Evolutionary conservation across 805 yeast genomes (phyloP).

Genomic region (Pichia deserticola): DNA sequence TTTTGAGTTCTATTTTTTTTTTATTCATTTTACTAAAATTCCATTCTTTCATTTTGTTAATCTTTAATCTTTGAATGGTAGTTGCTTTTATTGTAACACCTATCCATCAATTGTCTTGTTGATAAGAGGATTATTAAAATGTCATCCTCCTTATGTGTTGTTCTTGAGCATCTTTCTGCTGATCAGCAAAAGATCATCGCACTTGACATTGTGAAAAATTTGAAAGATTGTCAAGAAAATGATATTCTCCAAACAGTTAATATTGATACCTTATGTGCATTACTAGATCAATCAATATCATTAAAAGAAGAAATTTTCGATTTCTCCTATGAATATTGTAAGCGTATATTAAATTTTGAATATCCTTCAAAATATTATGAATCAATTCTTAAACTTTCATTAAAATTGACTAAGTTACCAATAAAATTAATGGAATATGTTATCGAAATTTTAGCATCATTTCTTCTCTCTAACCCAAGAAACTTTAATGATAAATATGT

Average conservation of each 20-base stretch:
- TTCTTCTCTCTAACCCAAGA: constrained; percentile 10
- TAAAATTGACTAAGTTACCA: constrained; percentile 26
- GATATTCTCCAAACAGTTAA: constrained; percentile 3
- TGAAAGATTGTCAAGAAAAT: background rate
- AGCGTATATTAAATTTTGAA: constrained; percentile 1
- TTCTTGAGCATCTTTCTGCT: constrained; percentile 7
- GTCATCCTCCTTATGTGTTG: constrained; percentile 4
- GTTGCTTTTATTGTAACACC: too few species aligned
- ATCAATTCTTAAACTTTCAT: constrained; percentile 18
- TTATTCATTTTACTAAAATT: too few species aligned
- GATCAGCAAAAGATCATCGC: constrained; percentile 10
- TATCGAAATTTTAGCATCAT: constrained; percentile 3
- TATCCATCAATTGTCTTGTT: too few species aligned
- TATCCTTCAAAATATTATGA: constrained; percentile 2
- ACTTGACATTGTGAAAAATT: constrained; percentile 3
- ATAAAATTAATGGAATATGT: constrained; percentile 8
- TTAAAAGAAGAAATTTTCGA: constrained; percentile 5
- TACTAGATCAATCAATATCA: constrained; percentile 9
- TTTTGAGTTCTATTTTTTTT: too few species aligned
- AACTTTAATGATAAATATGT: constrained; percentile 10
- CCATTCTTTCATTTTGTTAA: too few species aligned
- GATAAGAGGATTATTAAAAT: background rate
- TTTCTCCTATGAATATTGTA: constrained; percentile 6
- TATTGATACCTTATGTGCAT: constrained; percentile 17
- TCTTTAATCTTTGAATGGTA: too few species aligned